Conservation (phyloP, 1,139 yeast species). For the Taphrina deformans region DNA sequence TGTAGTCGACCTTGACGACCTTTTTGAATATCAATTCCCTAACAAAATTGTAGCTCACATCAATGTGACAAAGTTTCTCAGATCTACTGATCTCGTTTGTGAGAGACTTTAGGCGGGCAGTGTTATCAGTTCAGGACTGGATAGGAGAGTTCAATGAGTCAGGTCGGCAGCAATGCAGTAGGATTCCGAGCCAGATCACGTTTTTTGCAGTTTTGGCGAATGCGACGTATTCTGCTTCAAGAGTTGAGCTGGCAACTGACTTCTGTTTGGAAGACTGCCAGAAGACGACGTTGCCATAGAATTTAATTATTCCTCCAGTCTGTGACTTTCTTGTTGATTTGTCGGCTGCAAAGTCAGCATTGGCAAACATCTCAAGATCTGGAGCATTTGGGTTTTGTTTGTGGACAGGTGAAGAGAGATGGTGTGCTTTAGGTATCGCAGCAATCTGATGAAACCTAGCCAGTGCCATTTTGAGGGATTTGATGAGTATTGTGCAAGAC, state of each 20-base stretch:
- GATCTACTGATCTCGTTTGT: not conserved
- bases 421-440: not conserved
- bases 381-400: not conserved
- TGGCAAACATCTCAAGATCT: not conserved
- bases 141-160: not conserved
- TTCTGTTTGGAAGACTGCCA: conserved; percentile 1
- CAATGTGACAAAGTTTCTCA: not conserved
- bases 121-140: not conserved
- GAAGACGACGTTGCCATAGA: not conserved
- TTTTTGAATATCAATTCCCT: not conserved
- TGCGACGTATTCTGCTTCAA: conserved; percentile 3
- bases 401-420: not conserved
- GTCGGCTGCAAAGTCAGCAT: not conserved
- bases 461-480: not conserved
- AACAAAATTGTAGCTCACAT: not conserved
- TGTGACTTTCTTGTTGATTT: not conserved
- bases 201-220: not conserved
- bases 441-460: not conserved
- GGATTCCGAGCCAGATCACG: not conserved
- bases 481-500: not conserved
- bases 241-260: not conserved
- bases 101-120: not conserved
- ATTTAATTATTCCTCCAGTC: not conserved
- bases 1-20: not conserved
- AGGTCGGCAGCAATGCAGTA: not conserved